Base-by-base conservation (phyloP, 805 yeast genomes). In the Metschnikowia matae region DNA sequence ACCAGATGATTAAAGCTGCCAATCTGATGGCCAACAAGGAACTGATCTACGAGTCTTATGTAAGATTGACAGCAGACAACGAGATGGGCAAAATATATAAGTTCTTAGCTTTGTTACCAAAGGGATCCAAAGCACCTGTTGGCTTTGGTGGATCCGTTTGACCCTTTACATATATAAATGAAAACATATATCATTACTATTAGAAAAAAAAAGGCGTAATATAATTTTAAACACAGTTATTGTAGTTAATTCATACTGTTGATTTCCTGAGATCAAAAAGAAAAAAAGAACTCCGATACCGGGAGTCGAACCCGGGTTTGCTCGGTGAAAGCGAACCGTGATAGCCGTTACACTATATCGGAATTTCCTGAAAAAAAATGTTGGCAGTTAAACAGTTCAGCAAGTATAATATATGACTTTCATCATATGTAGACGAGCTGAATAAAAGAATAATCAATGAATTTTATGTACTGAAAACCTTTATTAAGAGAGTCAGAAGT, bases 271-370 rank as follows among this genome's bases (percentile, higher is more conserved):
- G 10, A 1, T 13, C 3, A 33, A 33, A 10, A 26, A 15, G 13
- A 29, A 48, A 49, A 59, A 54, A 54, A 49, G 54, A 49, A 50
- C 78, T 82, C 87, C 87, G 85, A 80, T 81, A 76, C 88, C 85
- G 87, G 87, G 87, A 81, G 85, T 83, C 85, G 87, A 83, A 83
- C 87, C 87, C 87, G 85, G 84, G 82, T 76, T 71, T 82, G 84
- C 86, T 80, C 86, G 85, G 87, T 82, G 86, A 82, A 81, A 82
- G 86, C 85, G 85, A 80, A 79, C 85, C 84, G 82, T 82, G 85
- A 81, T 82, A 81, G 83, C 86, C 87, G 84, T 81, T 82, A 82
- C 86, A 82, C 87, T 80, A 82, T 77, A 81, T 81, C 86, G 86
- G 85, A 81, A 40, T 18, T 33, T 43, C 23, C 29, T 18, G 20